phyloP scores from a whole-genome alignment of 2,329 filamentous ascomycete species.

The Colletotrichum sublineola region DNA sequence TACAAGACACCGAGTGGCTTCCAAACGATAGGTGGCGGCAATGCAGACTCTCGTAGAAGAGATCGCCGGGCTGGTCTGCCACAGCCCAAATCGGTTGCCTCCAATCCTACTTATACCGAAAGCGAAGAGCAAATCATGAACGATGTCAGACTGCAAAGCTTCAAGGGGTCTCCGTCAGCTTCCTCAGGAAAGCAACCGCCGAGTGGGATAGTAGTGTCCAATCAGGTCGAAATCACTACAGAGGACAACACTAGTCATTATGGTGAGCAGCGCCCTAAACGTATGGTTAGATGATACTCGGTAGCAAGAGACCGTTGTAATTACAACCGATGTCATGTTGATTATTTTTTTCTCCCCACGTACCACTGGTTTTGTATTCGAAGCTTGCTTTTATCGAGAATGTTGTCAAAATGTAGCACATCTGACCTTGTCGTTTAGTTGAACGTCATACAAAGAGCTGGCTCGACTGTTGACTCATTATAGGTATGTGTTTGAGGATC shows the following conservation, averaged over 20 bases:
- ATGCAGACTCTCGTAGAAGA: conserved; percentile 45
- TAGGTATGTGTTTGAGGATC: not conserved
- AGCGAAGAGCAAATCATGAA: conserved; percentile 58
- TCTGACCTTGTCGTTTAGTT: not conserved
- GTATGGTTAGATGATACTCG: conserved; percentile 16
- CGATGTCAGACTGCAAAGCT: conserved; percentile 55
- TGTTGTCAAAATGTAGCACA: not conserved
- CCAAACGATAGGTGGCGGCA: conserved; percentile 40
- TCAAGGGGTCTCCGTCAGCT: conserved; percentile 47
- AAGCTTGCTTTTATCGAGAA: not conserved
- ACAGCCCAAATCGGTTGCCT: conserved; percentile 52
- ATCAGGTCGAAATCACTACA: conserved; percentile 53
- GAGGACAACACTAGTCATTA: conserved; percentile 43
- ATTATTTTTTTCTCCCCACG: no score
- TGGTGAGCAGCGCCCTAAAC: conserved; percentile 8
- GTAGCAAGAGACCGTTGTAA: not conserved
- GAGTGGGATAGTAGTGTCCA: conserved; percentile 57
- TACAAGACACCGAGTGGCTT: conserved; percentile 39
- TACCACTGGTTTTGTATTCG: no score
- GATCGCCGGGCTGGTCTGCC: conserved; percentile 48
- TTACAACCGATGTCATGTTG: no score
- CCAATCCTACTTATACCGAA: conserved; percentile 54
- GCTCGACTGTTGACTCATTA: not conserved
- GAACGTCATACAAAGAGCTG: not conserved
- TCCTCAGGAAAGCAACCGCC: conserved; percentile 37